phyloP scores from a whole-genome alignment of 2,329 filamentous ascomycete species.

The Pseudonectria buxi region DNA sequence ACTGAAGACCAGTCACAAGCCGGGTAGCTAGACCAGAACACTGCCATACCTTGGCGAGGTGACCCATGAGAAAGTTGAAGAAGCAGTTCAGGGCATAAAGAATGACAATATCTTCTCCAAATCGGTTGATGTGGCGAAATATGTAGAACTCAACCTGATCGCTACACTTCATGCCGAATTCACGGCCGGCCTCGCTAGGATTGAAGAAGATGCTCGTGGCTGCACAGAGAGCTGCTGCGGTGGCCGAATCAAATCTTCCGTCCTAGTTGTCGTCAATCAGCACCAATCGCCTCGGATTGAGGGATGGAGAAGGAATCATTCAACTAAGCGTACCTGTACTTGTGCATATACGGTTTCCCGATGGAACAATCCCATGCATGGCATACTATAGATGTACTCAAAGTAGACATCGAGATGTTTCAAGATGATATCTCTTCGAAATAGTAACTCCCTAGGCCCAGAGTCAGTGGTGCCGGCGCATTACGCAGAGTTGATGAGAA shows the following conservation, averaged over 20 bases:
- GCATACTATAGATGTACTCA: conserved; percentile 31
- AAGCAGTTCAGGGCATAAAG: conserved; percentile 30
- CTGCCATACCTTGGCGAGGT: conserved; percentile 35
- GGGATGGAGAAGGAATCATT: not conserved
- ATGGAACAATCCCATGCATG: conserved; percentile 34
- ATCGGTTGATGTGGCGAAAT: conserved; percentile 33
- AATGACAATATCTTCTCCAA: conserved; percentile 27
- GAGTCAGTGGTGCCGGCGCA: not conserved
- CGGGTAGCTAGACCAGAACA: conserved; percentile 31
- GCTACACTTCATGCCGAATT: conserved; percentile 32
- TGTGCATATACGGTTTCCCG: conserved; percentile 27
- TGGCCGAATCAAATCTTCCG: conserved; percentile 27
- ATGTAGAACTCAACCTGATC: conserved; percentile 34
- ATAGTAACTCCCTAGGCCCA: conserved; percentile 25
- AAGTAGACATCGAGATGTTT: conserved; percentile 34
- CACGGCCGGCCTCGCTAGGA: conserved; percentile 24
- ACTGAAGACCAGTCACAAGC: conserved; percentile 31
- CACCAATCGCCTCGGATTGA: not conserved
- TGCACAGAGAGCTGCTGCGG: conserved; percentile 33
- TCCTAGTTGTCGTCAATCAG: conserved; percentile 14
- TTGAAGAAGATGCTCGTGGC: conserved; percentile 31
- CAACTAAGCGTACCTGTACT: conserved; percentile 23
- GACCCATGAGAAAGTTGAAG: conserved; percentile 30
- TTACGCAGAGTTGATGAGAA: not conserved
- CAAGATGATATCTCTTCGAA: conserved; percentile 28